Conservation (phyloP, 805 yeast genomes). For the Ogataea paradorogensis region DNA sequence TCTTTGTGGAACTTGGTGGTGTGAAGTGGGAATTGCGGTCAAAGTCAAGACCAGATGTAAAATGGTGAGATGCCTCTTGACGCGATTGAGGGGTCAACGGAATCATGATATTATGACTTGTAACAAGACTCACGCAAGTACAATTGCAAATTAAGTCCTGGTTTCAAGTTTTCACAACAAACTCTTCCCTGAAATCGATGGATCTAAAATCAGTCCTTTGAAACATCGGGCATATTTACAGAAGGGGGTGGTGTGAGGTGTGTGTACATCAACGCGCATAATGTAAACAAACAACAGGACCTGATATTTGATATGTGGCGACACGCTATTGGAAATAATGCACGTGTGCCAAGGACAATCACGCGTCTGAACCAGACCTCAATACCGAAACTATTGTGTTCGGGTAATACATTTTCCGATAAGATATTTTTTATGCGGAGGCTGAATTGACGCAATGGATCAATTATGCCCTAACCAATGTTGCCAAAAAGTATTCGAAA, state of each 20-base stretch:
- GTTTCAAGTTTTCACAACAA: conserved; percentile 7
- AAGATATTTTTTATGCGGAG: too few species aligned
- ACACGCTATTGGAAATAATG: neutral
- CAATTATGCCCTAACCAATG: too few species aligned
- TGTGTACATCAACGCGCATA: conserved; percentile 9
- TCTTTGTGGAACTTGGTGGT: conserved; percentile 19
- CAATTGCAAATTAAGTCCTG: neutral
- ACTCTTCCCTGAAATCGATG: conserved; percentile 1
- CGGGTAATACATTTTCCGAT: too few species aligned
- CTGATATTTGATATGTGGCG: neutral
- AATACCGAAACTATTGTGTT: too few species aligned
- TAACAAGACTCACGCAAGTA: neutral
- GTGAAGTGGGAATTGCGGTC: conserved; percentile 8
- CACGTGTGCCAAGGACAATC: neutral
- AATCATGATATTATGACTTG: conserved; percentile 2
- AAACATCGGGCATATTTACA: conserved; percentile 8
- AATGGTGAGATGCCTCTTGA: conserved; percentile 1
- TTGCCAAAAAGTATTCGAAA: too few species aligned
- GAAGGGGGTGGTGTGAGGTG: conserved; percentile 22
- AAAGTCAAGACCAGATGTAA: neutral
- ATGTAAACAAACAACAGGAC: conserved; percentile 2
- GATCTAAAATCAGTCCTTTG: conserved; percentile 4
- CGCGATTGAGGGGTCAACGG: conserved; percentile 14
- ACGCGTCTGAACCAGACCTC: too few species aligned
- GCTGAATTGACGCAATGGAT: too few species aligned